phyloP scores from a whole-genome alignment of 1,139 yeast species.

The Barnettozyma hawaiiensis region DNA sequence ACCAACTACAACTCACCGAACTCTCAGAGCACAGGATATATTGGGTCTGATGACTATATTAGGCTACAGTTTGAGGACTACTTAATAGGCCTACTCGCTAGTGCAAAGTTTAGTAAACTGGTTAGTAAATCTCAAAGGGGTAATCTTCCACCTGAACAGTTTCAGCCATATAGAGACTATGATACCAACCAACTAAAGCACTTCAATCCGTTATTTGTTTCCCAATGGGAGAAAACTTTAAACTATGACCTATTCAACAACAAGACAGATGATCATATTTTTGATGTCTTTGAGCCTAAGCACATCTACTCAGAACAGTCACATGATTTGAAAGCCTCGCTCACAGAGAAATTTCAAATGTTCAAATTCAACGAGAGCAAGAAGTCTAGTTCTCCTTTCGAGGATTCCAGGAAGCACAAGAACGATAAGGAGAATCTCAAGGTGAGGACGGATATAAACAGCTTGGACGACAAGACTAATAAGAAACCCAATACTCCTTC shows the following conservation, averaged over 20 bases:
- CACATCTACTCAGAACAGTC: conserved; percentile 35
- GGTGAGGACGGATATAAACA: conserved; percentile 2
- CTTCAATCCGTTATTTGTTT: conserved; percentile 54
- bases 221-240: conserved; percentile 58
- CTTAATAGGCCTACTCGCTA: conserved; percentile 65
- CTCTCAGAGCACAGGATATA: conserved; percentile 43
- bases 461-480: background rate
- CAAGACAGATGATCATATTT: conserved; percentile 80
- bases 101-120: conserved; percentile 66
- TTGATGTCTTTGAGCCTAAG: conserved; percentile 78
- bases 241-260: conserved; percentile 67
- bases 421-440: conserved; percentile 6
- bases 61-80: conserved; percentile 89
- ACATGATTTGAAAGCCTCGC: conserved; percentile 7
- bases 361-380: conserved; percentile 5
- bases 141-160: conserved; percentile 31
- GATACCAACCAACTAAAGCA: conserved; percentile 36
- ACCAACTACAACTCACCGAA: conserved; percentile 19
- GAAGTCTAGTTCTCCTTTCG: background rate
- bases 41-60: conserved; percentile 87
- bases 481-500: conserved; percentile 6
- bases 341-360: conserved; percentile 8
- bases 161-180: conserved; percentile 26
- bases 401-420: background rate
- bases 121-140: conserved; percentile 33